Conservation (phyloP, 768 basidiomycete genomes). For the Punctularia strigosozonata region DNA sequence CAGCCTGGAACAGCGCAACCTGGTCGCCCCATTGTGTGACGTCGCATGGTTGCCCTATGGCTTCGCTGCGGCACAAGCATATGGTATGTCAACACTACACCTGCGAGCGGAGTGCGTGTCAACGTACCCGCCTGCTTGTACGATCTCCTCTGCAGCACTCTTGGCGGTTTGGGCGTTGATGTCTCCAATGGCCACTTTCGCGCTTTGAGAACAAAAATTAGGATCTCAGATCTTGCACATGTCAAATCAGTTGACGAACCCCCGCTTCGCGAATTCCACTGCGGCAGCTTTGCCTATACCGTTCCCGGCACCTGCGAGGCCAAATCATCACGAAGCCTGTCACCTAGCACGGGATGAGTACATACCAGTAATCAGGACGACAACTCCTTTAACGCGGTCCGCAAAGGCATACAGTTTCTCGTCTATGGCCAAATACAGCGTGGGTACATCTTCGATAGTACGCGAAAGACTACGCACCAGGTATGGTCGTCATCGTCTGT, state of each 20-base stretch:
- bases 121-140: too few species aligned
- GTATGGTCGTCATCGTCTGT: slow-evolving; percentile 11
- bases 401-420: too few species aligned
- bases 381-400: slow-evolving; percentile 12
- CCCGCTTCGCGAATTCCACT: too few species aligned
- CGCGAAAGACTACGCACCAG: slow-evolving; percentile 10
- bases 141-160: too few species aligned
- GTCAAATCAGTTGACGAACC: too few species aligned
- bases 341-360: too few species aligned
- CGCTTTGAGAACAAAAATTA: too few species aligned
- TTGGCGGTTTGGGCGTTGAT: too few species aligned
- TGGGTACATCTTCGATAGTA: too few species aligned
- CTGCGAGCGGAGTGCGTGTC: background rate
- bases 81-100: background rate
- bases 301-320: slow-evolving; percentile 10
- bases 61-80: slow-evolving; percentile 6
- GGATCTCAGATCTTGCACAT: too few species aligned
- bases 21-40: slow-evolving; percentile 15
- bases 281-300: slow-evolving; percentile 12
- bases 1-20: slow-evolving; percentile 19
- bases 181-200: too few species aligned
- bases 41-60: slow-evolving; percentile 8
- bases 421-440: too few species aligned
- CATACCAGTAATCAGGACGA: slow-evolving; percentile 16
- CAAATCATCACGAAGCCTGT: background rate